Base-by-base conservation (phyloP, 495 filamentous ascomycete species). In the Coniosporium apollinis region DNA sequence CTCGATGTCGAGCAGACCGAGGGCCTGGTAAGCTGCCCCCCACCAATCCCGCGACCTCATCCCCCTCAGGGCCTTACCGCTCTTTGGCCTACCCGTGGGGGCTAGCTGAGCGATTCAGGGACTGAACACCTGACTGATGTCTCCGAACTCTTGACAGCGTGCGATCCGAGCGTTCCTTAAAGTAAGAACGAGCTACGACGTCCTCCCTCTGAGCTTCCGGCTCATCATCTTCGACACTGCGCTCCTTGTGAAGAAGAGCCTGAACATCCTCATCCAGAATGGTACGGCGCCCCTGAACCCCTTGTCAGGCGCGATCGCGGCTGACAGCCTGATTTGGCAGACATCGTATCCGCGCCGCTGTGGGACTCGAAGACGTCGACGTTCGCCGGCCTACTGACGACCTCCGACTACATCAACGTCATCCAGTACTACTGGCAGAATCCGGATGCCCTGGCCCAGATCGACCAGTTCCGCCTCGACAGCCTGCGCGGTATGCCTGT, bases 341-440 rank as follows among this genome's bases (percentile, higher is more conserved):
- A 85, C 53, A 96, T 99, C 57, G 89, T 99, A 30, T 99, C 89
- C 28, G 89, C 89, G 16, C 89, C 89, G 18, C 67, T 99, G 43
- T 99, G 89, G 89, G 89, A 99, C 58, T 93, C 86, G 21, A 82
- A 82, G 37, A 80, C 77, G 3, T 93, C 85, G 18, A 83, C 77
- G 16, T 99, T 96, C 52, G 89, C 91, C 17, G 89, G 89, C 33
- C 66, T 96, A 17, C 67, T 99, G 49, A 96, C 89, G 15, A 91
- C 82, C 30, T 89, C 83, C 42, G 89, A 99, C 56, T 99, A 89
- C 56, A 81, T 99, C 64, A 99, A 99, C 54, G 79, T 99, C 37
- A 91, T 99, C 35, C 91, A 96, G 59, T 99, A 96, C 57, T 96
- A 96, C 62, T 96, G 89, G 74, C 87, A 96, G 60, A 92, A 87